Conservation (phyloP, 306 rosid species). For the Cucumis cinereus region DNA sequence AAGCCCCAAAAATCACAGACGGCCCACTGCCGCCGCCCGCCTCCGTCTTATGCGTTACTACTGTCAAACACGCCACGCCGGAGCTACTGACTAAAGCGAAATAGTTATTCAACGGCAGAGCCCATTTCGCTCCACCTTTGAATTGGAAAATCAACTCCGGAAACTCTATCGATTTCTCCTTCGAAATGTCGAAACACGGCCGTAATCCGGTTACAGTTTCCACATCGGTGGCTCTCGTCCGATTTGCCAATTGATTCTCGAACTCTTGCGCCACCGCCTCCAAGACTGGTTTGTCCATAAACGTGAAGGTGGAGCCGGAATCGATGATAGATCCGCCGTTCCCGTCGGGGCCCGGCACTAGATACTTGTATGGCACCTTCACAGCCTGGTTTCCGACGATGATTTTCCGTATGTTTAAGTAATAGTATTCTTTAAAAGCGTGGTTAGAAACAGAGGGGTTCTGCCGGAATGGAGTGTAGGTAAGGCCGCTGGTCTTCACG, state of each 20-base stretch:
- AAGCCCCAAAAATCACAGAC: conserved; percentile 64
- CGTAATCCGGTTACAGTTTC: conserved; percentile 51
- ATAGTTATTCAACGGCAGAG: conserved; percentile 39
- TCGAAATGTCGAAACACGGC: conserved; percentile 46
- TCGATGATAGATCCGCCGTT: conserved; percentile 78
- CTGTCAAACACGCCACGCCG: conserved; percentile 42
- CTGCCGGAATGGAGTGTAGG: conserved; percentile 55
- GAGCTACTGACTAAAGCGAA: conserved; percentile 31
- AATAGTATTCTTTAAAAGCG: conserved; percentile 47
- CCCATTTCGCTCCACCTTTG: conserved; percentile 82
- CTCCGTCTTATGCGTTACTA: conserved; percentile 24
- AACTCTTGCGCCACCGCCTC: conserved; percentile 37
- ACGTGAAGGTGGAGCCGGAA: conserved; percentile 76
- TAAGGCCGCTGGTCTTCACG: conserved; percentile 13
- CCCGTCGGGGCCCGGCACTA: conserved; percentile 40
- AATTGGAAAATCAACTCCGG: conserved; percentile 54
- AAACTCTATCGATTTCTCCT: conserved; percentile 14
- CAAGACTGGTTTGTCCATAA: conserved; percentile 48
- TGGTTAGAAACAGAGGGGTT: conserved; percentile 28
- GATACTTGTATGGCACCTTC: conserved; percentile 34
- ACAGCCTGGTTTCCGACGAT: conserved; percentile 39
- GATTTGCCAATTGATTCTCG: conserved; percentile 44
- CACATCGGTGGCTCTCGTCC: conserved; percentile 32
- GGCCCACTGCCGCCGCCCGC: conserved; percentile 29
- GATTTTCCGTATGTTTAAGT: conserved; percentile 40